Percentiles rank a stretch among this genome's conserved stretches.
Evolutionary conservation across 345 rosid species (phyloP).

Genomic region (rapeseed (Brassica napus)): DNA sequence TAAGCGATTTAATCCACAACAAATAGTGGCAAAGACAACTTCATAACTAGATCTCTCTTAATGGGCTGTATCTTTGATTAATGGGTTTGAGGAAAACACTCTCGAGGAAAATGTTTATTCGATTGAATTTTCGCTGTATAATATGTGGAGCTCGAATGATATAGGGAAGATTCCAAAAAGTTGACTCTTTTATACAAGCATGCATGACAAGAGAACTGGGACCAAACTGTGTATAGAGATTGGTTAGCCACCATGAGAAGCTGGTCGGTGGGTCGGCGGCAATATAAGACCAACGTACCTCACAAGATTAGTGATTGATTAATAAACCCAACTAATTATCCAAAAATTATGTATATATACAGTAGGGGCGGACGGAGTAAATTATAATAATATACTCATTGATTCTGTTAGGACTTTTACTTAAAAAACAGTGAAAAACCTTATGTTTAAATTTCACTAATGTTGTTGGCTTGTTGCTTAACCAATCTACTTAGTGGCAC

Average conservation of each 20-base stretch:
- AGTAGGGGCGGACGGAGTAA: no score
- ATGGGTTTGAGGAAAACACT: neutral
- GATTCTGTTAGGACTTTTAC: neutral
- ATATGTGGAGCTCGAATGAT: slow-evolving; percentile 4
- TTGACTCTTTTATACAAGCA: neutral
- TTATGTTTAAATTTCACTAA: neutral
- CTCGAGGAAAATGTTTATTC: neutral
- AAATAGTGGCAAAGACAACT: neutral
- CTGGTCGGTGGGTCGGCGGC: slow-evolving; percentile 38
- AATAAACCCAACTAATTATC: neutral
- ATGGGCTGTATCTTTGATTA: neutral
- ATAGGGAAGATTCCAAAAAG: slow-evolving; percentile 2
- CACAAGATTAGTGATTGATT: neutral
- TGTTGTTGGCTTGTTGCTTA: neutral
- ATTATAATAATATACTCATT: neutral
- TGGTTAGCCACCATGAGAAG: slow-evolving; percentile 34
- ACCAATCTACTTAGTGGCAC: neutral
- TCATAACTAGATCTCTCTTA: neutral
- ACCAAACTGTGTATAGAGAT: slow-evolving; percentile 20
- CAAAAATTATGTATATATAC: neutral
- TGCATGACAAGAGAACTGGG: slow-evolving; percentile 22
- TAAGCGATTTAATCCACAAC: neutral
- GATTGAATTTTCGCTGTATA: neutral
- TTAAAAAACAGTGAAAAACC: neutral
- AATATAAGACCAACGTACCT: slow-evolving; percentile 27